Evolutionary conservation across 2,329 filamentous ascomycete genomes (phyloP).

Genomic region (Ascochyta rabiei): DNA sequence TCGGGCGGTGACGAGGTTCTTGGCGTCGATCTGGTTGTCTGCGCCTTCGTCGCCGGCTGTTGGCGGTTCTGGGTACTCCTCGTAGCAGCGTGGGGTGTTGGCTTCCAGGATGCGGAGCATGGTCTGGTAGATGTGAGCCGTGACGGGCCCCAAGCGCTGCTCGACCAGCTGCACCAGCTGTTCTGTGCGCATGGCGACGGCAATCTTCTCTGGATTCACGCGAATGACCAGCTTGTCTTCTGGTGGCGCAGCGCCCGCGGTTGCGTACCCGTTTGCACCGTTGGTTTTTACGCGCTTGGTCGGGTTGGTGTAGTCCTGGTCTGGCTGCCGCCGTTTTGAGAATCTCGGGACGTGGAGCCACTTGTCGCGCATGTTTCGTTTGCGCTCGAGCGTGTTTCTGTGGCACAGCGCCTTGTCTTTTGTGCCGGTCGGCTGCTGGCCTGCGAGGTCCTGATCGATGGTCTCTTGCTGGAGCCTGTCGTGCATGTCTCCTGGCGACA

Average conservation of each 20-base stretch:
- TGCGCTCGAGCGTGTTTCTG: conserved; percentile 62
- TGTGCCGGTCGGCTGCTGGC: conserved; percentile 62
- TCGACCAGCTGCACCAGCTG: conserved; percentile 75
- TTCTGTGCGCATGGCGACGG: conserved; percentile 80
- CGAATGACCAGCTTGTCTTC: conserved; percentile 76
- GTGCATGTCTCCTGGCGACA: conserved; percentile 62
- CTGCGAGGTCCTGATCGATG: conserved; percentile 58
- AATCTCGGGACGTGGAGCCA: conserved; percentile 41
- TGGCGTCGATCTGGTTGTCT: conserved; percentile 40
- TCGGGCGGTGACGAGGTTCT: conserved; percentile 48
- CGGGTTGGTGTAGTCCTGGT: conserved; percentile 25
- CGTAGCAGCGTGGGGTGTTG: conserved; percentile 70
- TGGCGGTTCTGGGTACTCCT: conserved; percentile 52
- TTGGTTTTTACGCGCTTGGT: conserved; percentile 43
- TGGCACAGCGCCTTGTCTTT: conserved; percentile 71
- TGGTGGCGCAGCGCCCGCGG: conserved; percentile 12
- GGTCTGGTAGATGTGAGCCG: conserved; percentile 77
- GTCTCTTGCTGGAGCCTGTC: conserved; percentile 68
- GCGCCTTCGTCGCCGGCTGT: conserved; percentile 32
- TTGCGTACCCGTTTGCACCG: conserved; percentile 25
- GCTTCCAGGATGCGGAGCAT: conserved; percentile 74
- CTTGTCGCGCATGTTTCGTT: conserved; percentile 56
- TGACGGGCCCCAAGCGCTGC: conserved; percentile 72
- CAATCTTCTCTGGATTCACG: conserved; percentile 84
- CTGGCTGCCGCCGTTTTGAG: conserved; percentile 28